These are phyloP conservation scores for Jatropha podagrica DNA, from an alignment of 441 rosid genomes.

Conservation along the genomic window DNA sequence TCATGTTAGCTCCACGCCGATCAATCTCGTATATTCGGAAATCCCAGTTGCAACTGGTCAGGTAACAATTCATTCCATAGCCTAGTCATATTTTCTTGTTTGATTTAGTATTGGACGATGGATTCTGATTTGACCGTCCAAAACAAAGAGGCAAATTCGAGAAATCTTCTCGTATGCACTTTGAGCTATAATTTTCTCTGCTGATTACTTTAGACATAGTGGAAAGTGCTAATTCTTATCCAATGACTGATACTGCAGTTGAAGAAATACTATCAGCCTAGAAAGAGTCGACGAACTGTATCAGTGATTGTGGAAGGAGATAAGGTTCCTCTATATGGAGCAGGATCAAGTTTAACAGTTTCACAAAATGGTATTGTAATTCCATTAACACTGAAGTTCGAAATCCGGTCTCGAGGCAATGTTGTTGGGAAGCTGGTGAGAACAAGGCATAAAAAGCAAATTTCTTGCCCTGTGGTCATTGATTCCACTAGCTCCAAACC, in stretches of 20 bases:
- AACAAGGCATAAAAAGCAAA: conserved; percentile 56
- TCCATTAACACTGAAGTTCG: conserved; percentile 61
- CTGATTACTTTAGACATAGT: neutral
- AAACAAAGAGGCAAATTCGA: neutral
- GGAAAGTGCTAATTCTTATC: neutral
- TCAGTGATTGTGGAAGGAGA: conserved; percentile 56
- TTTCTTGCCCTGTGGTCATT: conserved; percentile 58
- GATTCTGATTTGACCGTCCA: neutral
- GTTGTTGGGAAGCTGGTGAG: conserved; percentile 89
- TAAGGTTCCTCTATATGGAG: conserved; percentile 91
- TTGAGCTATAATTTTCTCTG: neutral
- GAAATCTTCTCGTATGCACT: neutral
- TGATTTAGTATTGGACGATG: neutral
- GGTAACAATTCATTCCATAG: conserved; percentile 36
- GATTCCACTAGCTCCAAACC: conserved; percentile 55
- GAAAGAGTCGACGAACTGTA: conserved; percentile 70
- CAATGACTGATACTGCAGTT: conserved; percentile 44
- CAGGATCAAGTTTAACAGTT: conserved; percentile 61
- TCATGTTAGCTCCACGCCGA: conserved; percentile 70
- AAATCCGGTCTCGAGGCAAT: conserved; percentile 64
- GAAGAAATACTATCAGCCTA: conserved; percentile 84
- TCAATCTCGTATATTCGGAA: conserved; percentile 66
- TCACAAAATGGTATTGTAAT: conserved; percentile 50
- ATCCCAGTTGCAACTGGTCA: conserved; percentile 78
- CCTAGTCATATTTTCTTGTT: neutral